Percentiles rank a stretch among this genome's conserved stretches.
Conservation (phyloP, 345 rosid genomes). For the Eucalyptus sideroxylon region DNA sequence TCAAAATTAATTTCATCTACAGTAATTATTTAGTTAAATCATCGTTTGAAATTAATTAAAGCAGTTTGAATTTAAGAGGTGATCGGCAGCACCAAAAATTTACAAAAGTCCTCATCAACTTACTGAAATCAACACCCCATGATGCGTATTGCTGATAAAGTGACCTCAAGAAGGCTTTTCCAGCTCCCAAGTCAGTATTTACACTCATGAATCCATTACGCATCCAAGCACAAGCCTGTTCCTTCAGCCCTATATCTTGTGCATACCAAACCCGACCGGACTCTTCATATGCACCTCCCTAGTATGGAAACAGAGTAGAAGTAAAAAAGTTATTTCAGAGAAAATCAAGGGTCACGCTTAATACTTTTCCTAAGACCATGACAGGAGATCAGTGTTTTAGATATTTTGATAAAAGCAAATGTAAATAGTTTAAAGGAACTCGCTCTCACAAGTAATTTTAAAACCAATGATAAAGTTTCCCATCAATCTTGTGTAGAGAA, state of each 20-base stretch:
- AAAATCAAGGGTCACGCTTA: neutral
- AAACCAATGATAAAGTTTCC: neutral
- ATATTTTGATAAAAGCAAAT: neutral
- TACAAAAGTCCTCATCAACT: neutral
- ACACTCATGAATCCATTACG: conserved; percentile 84
- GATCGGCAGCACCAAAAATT: neutral
- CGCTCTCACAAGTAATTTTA: neutral
- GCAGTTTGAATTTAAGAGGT: neutral
- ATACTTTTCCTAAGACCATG: neutral
- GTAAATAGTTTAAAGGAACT: neutral
- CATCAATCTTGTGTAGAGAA: neutral
- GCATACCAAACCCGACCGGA: conserved; percentile 59
- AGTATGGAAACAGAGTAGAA: neutral
- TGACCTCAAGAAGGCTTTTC: conserved; percentile 81
- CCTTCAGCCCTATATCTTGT: conserved; percentile 68
- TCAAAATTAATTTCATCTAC: neutral
- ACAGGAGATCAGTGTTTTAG: neutral
- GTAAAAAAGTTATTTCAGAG: neutral
- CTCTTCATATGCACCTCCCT: conserved; percentile 62
- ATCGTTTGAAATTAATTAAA: neutral
- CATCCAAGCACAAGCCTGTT: conserved; percentile 95
- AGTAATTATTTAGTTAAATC: neutral
- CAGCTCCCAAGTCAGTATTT: conserved; percentile 58
- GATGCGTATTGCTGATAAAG: conserved; percentile 74
- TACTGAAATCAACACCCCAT: conserved; percentile 97